phyloP scores from a whole-genome alignment of 2,329 filamentous ascomycete species.

The Diaporthe caulivora region DNA sequence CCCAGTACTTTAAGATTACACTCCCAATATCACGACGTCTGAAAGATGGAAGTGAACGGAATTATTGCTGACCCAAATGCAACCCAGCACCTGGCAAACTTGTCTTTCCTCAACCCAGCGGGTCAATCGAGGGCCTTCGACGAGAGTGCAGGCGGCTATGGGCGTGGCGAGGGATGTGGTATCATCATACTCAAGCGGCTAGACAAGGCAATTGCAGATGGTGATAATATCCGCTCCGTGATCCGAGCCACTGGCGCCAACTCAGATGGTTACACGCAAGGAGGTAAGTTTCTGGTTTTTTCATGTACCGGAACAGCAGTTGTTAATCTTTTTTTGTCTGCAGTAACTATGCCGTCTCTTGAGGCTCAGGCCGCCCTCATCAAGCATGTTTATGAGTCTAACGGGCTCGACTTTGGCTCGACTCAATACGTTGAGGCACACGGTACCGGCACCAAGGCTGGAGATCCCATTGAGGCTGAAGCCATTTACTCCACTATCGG shows the following conservation, averaged over 20 bases:
- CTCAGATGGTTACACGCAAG: conserved; percentile 46
- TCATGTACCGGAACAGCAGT: conserved; percentile 38
- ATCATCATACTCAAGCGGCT: conserved; percentile 23
- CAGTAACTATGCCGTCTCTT: conserved; percentile 32
- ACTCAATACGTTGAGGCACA: conserved; percentile 31
- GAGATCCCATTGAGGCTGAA: conserved; percentile 25
- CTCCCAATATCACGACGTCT: conserved; percentile 19
- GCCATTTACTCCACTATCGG: conserved; percentile 24
- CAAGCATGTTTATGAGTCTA: conserved; percentile 55
- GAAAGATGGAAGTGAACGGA: background rate
- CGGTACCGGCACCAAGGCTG: conserved; percentile 17
- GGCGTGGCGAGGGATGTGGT: conserved; percentile 19
- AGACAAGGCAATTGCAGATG: conserved; percentile 20
- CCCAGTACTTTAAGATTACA: background rate
- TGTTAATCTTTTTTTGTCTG: background rate
- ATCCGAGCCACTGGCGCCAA: conserved; percentile 47
- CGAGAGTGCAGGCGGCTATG: conserved; percentile 11
- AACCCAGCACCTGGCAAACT: conserved; percentile 36
- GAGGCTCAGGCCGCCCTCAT: conserved; percentile 55
- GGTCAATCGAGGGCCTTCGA: conserved; percentile 11
- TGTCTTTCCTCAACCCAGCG: conserved; percentile 16
- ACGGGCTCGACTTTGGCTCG: conserved; percentile 50
- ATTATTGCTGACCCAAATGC: background rate
- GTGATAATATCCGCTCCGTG: conserved; percentile 11
- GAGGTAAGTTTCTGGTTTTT: conserved; percentile 42